A percentile compares a stretch with the other conserved stretches of the same genome.
Conservation (phyloP, 371 early-diverging fungal species). For the Capniomyces stellatus region DNA sequence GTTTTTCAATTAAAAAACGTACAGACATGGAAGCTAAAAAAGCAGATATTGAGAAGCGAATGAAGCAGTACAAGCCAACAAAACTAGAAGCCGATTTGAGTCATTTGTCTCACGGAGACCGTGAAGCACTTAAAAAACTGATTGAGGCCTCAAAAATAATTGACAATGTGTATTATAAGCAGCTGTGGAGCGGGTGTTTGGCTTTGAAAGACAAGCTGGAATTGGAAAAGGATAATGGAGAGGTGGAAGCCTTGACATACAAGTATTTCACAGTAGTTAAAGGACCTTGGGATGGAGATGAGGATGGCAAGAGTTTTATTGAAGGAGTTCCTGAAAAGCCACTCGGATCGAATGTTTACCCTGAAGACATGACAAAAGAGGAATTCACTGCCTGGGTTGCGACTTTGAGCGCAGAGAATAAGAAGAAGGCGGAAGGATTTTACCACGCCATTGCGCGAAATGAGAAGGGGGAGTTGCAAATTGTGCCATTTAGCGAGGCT, state of each 20-base stretch:
- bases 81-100: conserved; percentile 39
- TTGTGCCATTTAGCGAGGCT: conserved; percentile 36
- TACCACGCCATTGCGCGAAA: conserved; percentile 40
- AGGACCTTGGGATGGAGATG: conserved; percentile 50
- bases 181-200: conserved; percentile 51
- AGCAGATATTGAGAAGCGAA: conserved; percentile 10
- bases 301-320: conserved; percentile 38
- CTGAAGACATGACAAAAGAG: conserved; percentile 49
- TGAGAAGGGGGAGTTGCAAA: conserved; percentile 13
- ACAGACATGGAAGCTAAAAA: too few relatives aligned
- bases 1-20: too few relatives aligned
- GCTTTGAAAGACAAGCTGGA: conserved; percentile 32
- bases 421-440: conserved; percentile 41
- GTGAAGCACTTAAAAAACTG: conserved; percentile 39
- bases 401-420: conserved; percentile 28
- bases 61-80: conserved; percentile 30
- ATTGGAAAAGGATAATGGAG: neutral
- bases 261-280: conserved; percentile 44
- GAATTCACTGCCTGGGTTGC: conserved; percentile 44
- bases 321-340: conserved; percentile 36
- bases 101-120: conserved; percentile 37
- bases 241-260: conserved; percentile 22
- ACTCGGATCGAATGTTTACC: conserved; percentile 50
- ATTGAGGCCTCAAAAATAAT: conserved; percentile 42
- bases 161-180: conserved; percentile 44